These are phyloP conservation scores for Globisporangium abappressorium DNA, from an alignment of 352 stramenopile species.

Conservation along the genomic window DNA sequence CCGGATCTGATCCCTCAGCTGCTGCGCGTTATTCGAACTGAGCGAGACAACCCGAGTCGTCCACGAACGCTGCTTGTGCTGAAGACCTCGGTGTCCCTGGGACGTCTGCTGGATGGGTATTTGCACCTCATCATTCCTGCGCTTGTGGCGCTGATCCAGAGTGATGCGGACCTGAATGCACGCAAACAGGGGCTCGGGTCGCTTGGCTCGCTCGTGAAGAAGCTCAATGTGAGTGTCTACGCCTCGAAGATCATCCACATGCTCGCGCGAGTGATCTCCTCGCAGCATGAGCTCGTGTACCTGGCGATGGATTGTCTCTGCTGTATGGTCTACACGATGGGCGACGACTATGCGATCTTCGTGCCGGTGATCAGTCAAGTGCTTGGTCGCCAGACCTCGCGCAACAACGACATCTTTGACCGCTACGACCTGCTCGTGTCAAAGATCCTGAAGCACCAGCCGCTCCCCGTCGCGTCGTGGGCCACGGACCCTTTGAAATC, in stretches of 20 bases:
- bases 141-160: conserved; percentile 81
- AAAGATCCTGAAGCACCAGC: conserved; percentile 87
- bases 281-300: conserved; percentile 81
- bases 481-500: conserved; percentile 66
- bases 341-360: conserved; percentile 88
- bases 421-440: conserved; percentile 85
- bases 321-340: conserved; percentile 89
- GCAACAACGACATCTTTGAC: conserved; percentile 84
- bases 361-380: conserved; percentile 85
- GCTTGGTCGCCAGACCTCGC: conserved; percentile 61
- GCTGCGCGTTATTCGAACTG: conserved; percentile 80
- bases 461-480: conserved; percentile 79
- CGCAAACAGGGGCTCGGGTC: conserved; percentile 80
- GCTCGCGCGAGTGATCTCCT: conserved; percentile 79
- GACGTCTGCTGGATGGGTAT: conserved; percentile 76
- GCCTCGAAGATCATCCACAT: conserved; percentile 90
- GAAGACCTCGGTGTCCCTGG: conserved; percentile 76
- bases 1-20: conserved; percentile 87
- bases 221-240: conserved; percentile 87
- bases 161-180: conserved; percentile 76
- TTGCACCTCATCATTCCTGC: conserved; percentile 83
- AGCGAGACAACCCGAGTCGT: conserved; percentile 62
- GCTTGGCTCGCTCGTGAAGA: conserved; percentile 83
- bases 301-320: conserved; percentile 86
- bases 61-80: conserved; percentile 76